Percentiles rank a stretch among this genome's conserved stretches.
Evolutionary conservation across 306 rosid species (phyloP).

Genomic region (Cicer bijugum): DNA sequence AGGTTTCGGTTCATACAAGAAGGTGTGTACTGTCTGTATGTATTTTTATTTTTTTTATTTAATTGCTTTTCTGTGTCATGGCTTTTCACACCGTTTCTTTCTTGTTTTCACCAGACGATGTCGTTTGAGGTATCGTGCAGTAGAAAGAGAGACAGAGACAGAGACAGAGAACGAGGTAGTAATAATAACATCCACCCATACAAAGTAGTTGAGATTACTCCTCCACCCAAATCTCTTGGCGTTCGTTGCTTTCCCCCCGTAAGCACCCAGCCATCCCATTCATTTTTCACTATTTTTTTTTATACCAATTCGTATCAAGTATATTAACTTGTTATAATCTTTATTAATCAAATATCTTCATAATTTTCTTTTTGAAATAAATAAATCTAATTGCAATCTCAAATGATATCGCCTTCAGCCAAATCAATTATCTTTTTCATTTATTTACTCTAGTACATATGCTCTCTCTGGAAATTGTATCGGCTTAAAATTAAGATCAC

Average conservation of each 20-base stretch:
- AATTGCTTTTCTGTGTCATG: background rate
- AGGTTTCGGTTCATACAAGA: no score
- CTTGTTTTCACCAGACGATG: slow-evolving; percentile 46
- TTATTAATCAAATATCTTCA: no score
- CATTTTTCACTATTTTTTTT: background rate
- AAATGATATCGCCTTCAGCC: background rate
- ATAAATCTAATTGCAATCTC: background rate
- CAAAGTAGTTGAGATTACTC: slow-evolving; percentile 89
- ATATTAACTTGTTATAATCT: no score
- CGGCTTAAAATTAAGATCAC: no score
- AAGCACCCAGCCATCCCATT: slow-evolving; percentile 36
- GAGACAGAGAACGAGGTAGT: slow-evolving; percentile 52
- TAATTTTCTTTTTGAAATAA: no score
- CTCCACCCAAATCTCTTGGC: slow-evolving; percentile 93
- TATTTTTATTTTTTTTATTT: no score
- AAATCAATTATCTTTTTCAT: background rate
- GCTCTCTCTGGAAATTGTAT: no score
- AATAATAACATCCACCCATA: slow-evolving; percentile 55
- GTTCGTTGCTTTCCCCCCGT: slow-evolving; percentile 90
- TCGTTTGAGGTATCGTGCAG: slow-evolving; percentile 63
- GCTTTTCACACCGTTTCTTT: background rate
- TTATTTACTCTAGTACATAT: background rate
- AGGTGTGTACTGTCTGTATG: no score
- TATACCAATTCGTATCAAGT: no score
- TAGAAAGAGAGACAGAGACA: slow-evolving; percentile 80